A percentile compares a stretch with the other conserved stretches of the same genome.
phyloP scores from a whole-genome alignment of 768 basidiomycete species.

The Tricholoma sp. region DNA sequence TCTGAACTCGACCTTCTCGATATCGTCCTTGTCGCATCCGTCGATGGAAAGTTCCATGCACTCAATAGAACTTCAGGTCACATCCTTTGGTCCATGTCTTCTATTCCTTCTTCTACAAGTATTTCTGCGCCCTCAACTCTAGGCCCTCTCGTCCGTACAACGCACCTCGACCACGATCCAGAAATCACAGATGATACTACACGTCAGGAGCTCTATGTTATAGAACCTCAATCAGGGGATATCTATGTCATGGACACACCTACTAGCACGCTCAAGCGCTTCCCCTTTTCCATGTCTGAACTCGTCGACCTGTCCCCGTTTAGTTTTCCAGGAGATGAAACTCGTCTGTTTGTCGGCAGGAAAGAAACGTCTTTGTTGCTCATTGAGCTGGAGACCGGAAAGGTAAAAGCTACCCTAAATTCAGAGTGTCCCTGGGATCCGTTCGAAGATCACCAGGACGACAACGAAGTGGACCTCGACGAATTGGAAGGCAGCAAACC shows the following conservation, averaged over 20 bases:
- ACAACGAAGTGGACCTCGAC: slow-evolving; percentile 38
- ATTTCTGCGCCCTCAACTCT: slow-evolving; percentile 48
- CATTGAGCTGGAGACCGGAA: slow-evolving; percentile 75
- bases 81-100: slow-evolving; percentile 84
- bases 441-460: slow-evolving; percentile 37
- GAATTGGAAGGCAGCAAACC: slow-evolving; percentile 40
- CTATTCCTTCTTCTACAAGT: slow-evolving; percentile 38
- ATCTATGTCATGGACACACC: slow-evolving; percentile 81
- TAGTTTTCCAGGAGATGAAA: slow-evolving; percentile 55
- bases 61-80: slow-evolving; percentile 83
- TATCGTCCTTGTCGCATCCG: slow-evolving; percentile 83
- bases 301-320: slow-evolving; percentile 91
- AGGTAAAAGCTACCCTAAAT: slow-evolving; percentile 68
- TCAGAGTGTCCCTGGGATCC: slow-evolving; percentile 78
- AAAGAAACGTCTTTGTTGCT: slow-evolving; percentile 83
- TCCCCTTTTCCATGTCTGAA: slow-evolving; percentile 89
- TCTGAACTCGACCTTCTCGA: slow-evolving; percentile 66
- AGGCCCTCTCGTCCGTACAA: slow-evolving; percentile 69
- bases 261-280: slow-evolving; percentile 69
- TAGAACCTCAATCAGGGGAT: slow-evolving; percentile 92
- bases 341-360: slow-evolving; percentile 78
- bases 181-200: slow-evolving; percentile 49
- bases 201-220: slow-evolving; percentile 77
- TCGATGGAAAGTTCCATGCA: slow-evolving; percentile 94
- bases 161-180: slow-evolving; percentile 53